Percentiles rank a stretch among this genome's conserved stretches.
Conservation (phyloP, 1,284 basidiomycete genomes). For the Xerocomus nothofagi region DNA sequence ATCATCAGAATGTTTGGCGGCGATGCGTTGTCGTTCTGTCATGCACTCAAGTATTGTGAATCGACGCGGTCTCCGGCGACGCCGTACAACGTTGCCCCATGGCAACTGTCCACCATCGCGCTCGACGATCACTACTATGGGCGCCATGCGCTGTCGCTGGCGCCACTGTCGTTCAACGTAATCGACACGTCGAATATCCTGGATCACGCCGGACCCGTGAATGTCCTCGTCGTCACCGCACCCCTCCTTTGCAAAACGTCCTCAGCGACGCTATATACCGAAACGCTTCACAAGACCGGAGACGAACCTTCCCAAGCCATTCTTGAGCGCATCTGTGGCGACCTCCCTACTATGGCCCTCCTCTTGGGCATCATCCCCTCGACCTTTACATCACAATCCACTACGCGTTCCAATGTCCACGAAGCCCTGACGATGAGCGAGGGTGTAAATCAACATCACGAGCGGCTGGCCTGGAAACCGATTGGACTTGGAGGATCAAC, state of each 20-base stretch:
- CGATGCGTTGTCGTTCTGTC: slow-evolving; percentile 35
- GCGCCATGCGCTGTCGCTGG: slow-evolving; percentile 13
- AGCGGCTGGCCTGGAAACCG: slow-evolving; percentile 45
- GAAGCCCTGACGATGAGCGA: slow-evolving; percentile 31
- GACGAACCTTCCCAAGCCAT: slow-evolving; percentile 37
- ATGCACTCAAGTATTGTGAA: slow-evolving; percentile 27
- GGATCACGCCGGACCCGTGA: slow-evolving; percentile 50
- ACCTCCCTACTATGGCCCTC: slow-evolving; percentile 40
- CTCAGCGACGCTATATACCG: slow-evolving; percentile 42
- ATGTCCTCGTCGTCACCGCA: slow-evolving; percentile 41
- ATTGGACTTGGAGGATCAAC: slow-evolving; percentile 13
- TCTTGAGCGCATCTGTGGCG: slow-evolving; percentile 35
- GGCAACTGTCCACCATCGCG: slow-evolving; percentile 36
- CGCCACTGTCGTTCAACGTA: slow-evolving; percentile 46
- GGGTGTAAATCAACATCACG: slow-evolving; percentile 38
- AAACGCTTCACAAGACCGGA: slow-evolving; percentile 37
- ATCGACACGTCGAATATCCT: slow-evolving; percentile 55
- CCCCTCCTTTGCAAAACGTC: slow-evolving; percentile 39
- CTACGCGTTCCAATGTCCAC: slow-evolving; percentile 42
- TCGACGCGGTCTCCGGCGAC: slow-evolving; percentile 7
- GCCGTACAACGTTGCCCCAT: slow-evolving; percentile 28
- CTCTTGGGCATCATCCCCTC: slow-evolving; percentile 45
- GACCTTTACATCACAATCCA: slow-evolving; percentile 42
- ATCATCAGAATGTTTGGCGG: slow-evolving; percentile 34
- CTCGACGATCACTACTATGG: slow-evolving; percentile 40